Percentiles rank a stretch among this genome's conserved stretches.
phyloP scores from a whole-genome alignment of 169 alveolate species.

The Eimeria acervulina region DNA sequence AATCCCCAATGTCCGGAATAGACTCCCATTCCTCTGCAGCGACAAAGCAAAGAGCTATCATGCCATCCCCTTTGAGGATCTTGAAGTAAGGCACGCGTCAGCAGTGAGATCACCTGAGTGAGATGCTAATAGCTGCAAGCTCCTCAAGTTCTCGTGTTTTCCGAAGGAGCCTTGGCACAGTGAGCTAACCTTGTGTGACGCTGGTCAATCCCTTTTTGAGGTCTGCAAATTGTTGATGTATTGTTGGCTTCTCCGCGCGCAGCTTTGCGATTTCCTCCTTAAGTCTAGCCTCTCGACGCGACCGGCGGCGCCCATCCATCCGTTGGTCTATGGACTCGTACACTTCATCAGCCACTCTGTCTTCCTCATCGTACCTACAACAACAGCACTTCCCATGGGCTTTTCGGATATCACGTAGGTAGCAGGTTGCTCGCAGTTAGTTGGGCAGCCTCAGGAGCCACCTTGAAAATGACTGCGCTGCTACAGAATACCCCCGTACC shows the following conservation, averaged over 20 bases:
- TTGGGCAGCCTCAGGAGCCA: not conserved
- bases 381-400: not conserved
- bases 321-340: constrained; percentile 95
- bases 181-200: constrained; percentile 84
- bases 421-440: not conserved
- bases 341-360: constrained; percentile 95
- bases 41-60: not conserved
- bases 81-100: not conserved
- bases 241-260: constrained; percentile 92
- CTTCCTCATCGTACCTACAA: constrained; percentile 96
- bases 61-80: not conserved
- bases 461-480: not conserved
- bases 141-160: not conserved
- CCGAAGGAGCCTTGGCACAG: not conserved
- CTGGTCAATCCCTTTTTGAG: constrained; percentile 84
- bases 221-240: constrained; percentile 86
- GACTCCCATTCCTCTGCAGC: constrained; percentile 97
- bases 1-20: constrained; percentile 97
- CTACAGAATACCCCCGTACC: not conserved
- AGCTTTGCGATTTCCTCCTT: constrained; percentile 92
- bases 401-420: not conserved
- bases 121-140: not conserved
- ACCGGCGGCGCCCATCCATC: constrained; percentile 95
- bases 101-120: not conserved
- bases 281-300: constrained; percentile 93